Percentiles rank a stretch among this genome's conserved stretches.
These are phyloP conservation scores for Trypethelium eluteriae DNA, from an alignment of 495 filamentous ascomycete genomes.

Conservation along the genomic window DNA sequence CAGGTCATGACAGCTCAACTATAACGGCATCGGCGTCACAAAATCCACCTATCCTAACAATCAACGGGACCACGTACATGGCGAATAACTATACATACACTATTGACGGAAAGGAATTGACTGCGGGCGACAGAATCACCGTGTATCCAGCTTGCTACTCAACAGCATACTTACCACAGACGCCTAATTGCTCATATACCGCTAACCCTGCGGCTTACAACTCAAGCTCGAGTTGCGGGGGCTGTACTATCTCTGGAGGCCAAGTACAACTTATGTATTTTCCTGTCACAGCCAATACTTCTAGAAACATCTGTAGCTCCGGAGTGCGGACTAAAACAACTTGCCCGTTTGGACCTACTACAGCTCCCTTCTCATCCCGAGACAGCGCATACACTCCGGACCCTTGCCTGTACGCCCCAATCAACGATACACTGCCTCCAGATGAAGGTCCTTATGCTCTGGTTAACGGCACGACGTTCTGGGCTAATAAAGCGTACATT, in stretches of 20 bases:
- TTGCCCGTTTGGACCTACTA: constrained; percentile 11
- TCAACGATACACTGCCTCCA: constrained; percentile 11
- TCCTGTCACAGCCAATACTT: constrained; percentile 14
- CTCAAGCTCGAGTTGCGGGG: constrained; percentile 11
- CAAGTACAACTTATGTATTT: constrained; percentile 17
- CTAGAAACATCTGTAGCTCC: constrained; percentile 15
- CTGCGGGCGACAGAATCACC: neutral
- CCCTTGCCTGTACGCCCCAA: constrained; percentile 6
- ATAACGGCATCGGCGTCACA: neutral
- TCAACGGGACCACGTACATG: neutral
- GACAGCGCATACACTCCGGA: neutral
- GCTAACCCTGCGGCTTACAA: neutral
- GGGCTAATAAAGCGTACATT: constrained; percentile 16
- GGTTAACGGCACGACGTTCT: constrained; percentile 14
- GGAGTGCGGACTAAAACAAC: neutral
- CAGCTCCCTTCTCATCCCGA: neutral
- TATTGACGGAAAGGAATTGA: neutral
- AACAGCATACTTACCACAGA: neutral
- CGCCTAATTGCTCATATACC: neutral
- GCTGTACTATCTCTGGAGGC: constrained; percentile 15
- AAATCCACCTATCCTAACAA: neutral
- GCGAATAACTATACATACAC: constrained; percentile 1
- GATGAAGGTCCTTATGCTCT: constrained; percentile 14
- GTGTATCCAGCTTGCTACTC: neutral
- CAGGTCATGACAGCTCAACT: neutral